phyloP scores from a whole-genome alignment of 805 yeast species.

The Peterozyma toletana region DNA sequence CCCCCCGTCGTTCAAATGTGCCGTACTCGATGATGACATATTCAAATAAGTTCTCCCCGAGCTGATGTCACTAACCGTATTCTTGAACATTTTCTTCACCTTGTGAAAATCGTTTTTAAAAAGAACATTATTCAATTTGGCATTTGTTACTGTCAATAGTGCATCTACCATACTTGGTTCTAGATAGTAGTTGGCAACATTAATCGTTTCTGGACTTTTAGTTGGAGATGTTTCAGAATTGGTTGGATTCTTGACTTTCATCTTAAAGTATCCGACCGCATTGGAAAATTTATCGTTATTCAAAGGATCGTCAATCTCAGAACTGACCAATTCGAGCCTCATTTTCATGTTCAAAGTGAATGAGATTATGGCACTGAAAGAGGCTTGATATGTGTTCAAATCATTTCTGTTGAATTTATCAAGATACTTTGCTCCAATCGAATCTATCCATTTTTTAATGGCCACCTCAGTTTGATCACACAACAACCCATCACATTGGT shows the following conservation, averaged over 20 bases:
- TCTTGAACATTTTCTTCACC: slow-evolving; percentile 25
- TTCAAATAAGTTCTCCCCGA: slow-evolving; percentile 23
- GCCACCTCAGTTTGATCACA: slow-evolving; percentile 76
- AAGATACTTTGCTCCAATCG: slow-evolving; percentile 49
- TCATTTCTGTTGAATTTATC: slow-evolving; percentile 26
- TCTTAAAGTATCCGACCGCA: slow-evolving; percentile 70
- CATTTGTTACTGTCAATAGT: slow-evolving; percentile 8
- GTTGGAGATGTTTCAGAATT: slow-evolving; percentile 31
- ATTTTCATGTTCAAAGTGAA: slow-evolving; percentile 60
- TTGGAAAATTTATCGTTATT: slow-evolving; percentile 63
- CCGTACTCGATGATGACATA: slow-evolving; percentile 11
- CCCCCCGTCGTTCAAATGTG: slow-evolving; percentile 11
- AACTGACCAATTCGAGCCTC: slow-evolving; percentile 52
- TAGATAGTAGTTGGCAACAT: slow-evolving; percentile 19
- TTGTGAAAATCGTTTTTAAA: slow-evolving; percentile 26
- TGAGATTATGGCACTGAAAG: slow-evolving; percentile 78
- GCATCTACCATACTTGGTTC: slow-evolving; percentile 6
- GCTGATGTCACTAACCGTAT: slow-evolving; percentile 27
- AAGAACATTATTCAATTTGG: slow-evolving; percentile 22
- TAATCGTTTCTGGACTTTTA: slow-evolving; percentile 34
- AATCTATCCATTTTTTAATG: slow-evolving; percentile 73
- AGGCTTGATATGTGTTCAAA: slow-evolving; percentile 22
- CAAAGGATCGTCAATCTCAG: slow-evolving; percentile 66
- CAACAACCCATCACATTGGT: slow-evolving; percentile 75
- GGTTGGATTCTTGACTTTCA: slow-evolving; percentile 44